A percentile compares a stretch with the other conserved stretches of the same genome.
phyloP scores from a whole-genome alignment of 2,329 filamentous ascomycete species.

The Shiraia bambusicola region DNA sequence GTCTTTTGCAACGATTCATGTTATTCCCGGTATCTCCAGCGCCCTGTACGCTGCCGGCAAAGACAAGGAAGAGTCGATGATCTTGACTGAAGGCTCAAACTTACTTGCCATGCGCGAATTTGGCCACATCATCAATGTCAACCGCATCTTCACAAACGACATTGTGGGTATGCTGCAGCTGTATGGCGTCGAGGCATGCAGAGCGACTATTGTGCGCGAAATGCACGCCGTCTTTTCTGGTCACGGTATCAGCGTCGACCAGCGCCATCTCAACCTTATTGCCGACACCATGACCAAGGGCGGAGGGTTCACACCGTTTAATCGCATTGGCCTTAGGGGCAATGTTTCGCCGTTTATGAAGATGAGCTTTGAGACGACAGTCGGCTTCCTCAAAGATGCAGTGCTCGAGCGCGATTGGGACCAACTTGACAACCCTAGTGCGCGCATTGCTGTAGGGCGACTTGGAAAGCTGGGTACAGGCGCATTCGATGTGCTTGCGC shows the following conservation, averaged over 20 bases:
- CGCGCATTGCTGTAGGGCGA: slow-evolving; percentile 83
- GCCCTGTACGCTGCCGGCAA: slow-evolving; percentile 63
- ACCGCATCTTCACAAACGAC: slow-evolving; percentile 88
- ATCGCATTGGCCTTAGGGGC: slow-evolving; percentile 80
- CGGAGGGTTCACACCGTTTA: slow-evolving; percentile 88
- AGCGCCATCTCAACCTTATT: slow-evolving; percentile 90
- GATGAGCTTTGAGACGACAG: slow-evolving; percentile 98
- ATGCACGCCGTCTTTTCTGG: slow-evolving; percentile 81
- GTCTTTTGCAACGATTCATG: slow-evolving; percentile 78
- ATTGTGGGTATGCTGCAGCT: slow-evolving; percentile 79
- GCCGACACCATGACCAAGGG: slow-evolving; percentile 97
- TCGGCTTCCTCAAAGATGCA: slow-evolving; percentile 90
- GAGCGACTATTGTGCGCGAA: slow-evolving; percentile 83
- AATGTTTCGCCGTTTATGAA: slow-evolving; percentile 93
- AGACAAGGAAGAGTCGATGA: slow-evolving; percentile 47
- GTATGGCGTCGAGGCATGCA: slow-evolving; percentile 93
- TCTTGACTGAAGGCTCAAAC: slow-evolving; percentile 85
- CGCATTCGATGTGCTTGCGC: slow-evolving; percentile 77
- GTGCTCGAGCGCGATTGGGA: slow-evolving; percentile 89
- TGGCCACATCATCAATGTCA: slow-evolving; percentile 79
- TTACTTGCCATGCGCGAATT: slow-evolving; percentile 88
- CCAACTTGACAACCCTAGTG: slow-evolving; percentile 79
- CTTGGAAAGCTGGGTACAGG: slow-evolving; percentile 85
- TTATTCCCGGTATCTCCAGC: slow-evolving; percentile 73
- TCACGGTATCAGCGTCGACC: slow-evolving; percentile 91